phyloP scores from a whole-genome alignment of 1,284 basidiomycete genomes.

The Leccinum holopus region DNA sequence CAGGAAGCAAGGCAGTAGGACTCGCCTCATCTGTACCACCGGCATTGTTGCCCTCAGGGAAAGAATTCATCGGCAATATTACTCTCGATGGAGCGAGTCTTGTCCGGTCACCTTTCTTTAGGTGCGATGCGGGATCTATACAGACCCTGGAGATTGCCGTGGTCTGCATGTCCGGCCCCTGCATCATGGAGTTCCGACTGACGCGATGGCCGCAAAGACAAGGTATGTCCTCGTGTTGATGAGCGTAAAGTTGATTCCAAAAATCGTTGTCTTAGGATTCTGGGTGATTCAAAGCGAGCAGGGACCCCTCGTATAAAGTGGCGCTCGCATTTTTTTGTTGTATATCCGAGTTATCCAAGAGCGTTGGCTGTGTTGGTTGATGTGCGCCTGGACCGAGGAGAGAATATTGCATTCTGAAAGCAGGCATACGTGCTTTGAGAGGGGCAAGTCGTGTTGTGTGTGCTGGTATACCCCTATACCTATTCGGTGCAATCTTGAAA shows the following conservation, averaged over 20 bases:
- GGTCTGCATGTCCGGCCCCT: conserved; percentile 25
- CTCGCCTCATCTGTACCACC: conserved; percentile 17
- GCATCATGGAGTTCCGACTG: conserved; percentile 25
- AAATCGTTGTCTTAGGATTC: conserved; percentile 16
- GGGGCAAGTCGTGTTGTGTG: not conserved
- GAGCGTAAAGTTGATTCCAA: not conserved
- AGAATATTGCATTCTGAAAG: not conserved
- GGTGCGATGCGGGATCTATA: conserved; percentile 17
- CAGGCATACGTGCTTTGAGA: not conserved
- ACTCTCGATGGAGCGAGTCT: conserved; percentile 11
- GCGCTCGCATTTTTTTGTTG: not conserved
- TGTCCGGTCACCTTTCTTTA: conserved; percentile 14
- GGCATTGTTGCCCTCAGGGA: conserved; percentile 7
- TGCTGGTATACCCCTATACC: not conserved
- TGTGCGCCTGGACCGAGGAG: too few relatives aligned
- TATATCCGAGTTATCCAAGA: not conserved
- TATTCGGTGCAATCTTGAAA: not conserved
- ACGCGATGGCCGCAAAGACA: conserved; percentile 16
- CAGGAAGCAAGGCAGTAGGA: conserved; percentile 1
- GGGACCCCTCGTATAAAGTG: not conserved
- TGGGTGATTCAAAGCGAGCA: conserved; percentile 25
- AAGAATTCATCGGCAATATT: conserved; percentile 22
- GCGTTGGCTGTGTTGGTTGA: not conserved
- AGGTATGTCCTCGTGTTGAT: conserved; percentile 16
- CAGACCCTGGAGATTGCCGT: conserved; percentile 25